Evolutionary conservation across 2,329 filamentous ascomycete genomes (phyloP).

Genomic region (Ceratocystis cacaofunesta): DNA sequence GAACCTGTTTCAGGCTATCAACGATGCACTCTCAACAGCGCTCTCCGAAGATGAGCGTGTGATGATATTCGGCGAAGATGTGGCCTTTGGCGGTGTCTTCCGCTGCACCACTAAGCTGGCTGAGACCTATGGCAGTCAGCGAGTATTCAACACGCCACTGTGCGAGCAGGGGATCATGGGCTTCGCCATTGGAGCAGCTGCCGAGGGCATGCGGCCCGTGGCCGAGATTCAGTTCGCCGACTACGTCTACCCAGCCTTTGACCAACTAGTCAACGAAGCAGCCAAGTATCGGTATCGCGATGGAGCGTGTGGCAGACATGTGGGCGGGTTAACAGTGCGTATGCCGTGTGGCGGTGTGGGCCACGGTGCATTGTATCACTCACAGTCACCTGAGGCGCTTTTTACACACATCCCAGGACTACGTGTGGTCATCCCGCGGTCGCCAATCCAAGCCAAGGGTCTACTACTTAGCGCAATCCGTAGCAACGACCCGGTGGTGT

Average conservation of each 20-base stretch:
- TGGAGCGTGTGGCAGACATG: conserved; percentile 40
- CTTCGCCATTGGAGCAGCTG: conserved; percentile 79
- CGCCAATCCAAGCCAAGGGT: conserved; percentile 77
- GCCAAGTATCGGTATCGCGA: conserved; percentile 76
- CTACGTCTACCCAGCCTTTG: conserved; percentile 84
- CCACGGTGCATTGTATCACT: conserved; percentile 77
- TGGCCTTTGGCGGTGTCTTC: conserved; percentile 94
- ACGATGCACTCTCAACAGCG: conserved; percentile 71
- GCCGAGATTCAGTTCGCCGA: conserved; percentile 95
- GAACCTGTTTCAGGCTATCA: conserved; percentile 90
- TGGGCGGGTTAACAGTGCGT: conserved; percentile 67
- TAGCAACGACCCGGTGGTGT: conserved; percentile 74
- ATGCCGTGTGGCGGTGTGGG: conserved; percentile 88
- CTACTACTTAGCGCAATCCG: conserved; percentile 62
- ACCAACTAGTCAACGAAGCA: conserved; percentile 87
- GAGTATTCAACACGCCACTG: conserved; percentile 93
- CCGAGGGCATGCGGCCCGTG: conserved; percentile 81
- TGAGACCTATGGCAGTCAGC: conserved; percentile 69
- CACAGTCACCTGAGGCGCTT: conserved; percentile 74
- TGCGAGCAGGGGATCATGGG: conserved; percentile 90
- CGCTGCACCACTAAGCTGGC: conserved; percentile 83
- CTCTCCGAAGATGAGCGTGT: conserved; percentile 73
- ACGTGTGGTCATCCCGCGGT: conserved; percentile 72
- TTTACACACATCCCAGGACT: conserved; percentile 82
- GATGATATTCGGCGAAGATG: conserved; percentile 88